These are phyloP conservation scores for Kurtzmaniella quercitrusa DNA, from an alignment of 1,139 yeast genomes.

Conservation along the genomic window DNA sequence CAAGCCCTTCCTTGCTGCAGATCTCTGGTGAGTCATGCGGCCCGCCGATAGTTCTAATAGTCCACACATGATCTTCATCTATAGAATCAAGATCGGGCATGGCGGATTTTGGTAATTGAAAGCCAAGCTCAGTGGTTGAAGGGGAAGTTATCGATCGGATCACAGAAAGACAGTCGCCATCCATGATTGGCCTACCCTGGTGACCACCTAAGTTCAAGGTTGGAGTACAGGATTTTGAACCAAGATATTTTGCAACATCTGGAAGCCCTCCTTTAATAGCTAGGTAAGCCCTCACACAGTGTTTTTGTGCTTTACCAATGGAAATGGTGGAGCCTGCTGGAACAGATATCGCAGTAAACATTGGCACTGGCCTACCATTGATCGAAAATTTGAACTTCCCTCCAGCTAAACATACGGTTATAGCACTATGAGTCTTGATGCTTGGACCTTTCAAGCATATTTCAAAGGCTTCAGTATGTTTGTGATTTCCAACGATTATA, in stretches of 20 bases:
- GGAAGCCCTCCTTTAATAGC: slow-evolving; percentile 34
- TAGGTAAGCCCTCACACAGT: slow-evolving; percentile 24
- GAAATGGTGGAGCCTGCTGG: slow-evolving; percentile 22
- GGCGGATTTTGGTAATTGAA: slow-evolving; percentile 16
- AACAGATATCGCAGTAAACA: slow-evolving; percentile 23
- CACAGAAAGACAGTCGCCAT: slow-evolving; percentile 29
- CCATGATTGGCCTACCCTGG: slow-evolving; percentile 29
- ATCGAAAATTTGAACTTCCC: slow-evolving; percentile 19
- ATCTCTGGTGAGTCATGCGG: slow-evolving; percentile 35
- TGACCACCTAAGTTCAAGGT: slow-evolving; percentile 31
- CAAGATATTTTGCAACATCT: slow-evolving; percentile 28
- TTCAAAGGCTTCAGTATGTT: slow-evolving; percentile 23
- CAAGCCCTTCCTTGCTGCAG: slow-evolving; percentile 22
- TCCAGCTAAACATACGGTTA: slow-evolving; percentile 24
- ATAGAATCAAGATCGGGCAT: slow-evolving; percentile 16
- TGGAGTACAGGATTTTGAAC: slow-evolving; percentile 32
- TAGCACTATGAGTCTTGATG: slow-evolving; percentile 23
- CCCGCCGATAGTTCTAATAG: slow-evolving; percentile 27
- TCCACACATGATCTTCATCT: slow-evolving; percentile 17
- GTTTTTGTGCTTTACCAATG: slow-evolving; percentile 23
- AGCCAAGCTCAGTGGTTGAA: slow-evolving; percentile 13
- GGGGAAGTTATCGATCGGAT: slow-evolving; percentile 3
- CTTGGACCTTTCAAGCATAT: slow-evolving; percentile 27
- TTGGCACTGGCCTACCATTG: slow-evolving; percentile 20
- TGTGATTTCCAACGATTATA: slow-evolving; percentile 26